Conservation (phyloP, 2,329 filamentous ascomycete species). For the Zasmidium angulare region DNA sequence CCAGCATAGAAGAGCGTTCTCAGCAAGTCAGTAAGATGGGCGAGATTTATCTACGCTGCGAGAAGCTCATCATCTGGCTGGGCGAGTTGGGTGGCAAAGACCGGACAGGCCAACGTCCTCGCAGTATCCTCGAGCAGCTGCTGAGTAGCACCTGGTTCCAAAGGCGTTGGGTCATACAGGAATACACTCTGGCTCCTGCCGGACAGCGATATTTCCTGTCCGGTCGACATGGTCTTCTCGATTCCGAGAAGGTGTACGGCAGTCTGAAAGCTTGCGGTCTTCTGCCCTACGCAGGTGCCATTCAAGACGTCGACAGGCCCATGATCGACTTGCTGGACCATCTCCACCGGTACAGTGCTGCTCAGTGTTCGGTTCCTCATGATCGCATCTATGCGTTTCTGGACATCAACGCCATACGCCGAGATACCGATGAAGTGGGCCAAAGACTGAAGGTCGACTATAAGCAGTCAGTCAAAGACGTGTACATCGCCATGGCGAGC, state of each 20-base stretch:
- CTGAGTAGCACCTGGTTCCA: not conserved
- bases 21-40: not conserved
- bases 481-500: not conserved
- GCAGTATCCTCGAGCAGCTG: not conserved
- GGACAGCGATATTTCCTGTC: not conserved
- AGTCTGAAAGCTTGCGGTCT: not conserved
- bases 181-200: not conserved
- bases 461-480: not conserved
- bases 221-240: not conserved
- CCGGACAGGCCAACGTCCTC: not conserved
- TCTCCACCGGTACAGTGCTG: not conserved
- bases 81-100: not conserved
- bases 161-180: not conserved
- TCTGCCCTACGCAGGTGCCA: not conserved
- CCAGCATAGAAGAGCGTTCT: not conserved
- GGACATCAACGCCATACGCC: not conserved
- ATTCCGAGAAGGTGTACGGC: not conserved
- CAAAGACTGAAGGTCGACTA: not conserved
- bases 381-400: not conserved
- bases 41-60: not conserved
- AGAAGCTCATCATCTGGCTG: not conserved
- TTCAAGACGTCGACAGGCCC: slow-evolving; percentile 3
- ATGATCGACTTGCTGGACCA: not conserved
- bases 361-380: not conserved
- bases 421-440: not conserved